Evolutionary conservation across 1,284 basidiomycete genomes (phyloP).

Genomic region (Coniferiporia sulphurascens): DNA sequence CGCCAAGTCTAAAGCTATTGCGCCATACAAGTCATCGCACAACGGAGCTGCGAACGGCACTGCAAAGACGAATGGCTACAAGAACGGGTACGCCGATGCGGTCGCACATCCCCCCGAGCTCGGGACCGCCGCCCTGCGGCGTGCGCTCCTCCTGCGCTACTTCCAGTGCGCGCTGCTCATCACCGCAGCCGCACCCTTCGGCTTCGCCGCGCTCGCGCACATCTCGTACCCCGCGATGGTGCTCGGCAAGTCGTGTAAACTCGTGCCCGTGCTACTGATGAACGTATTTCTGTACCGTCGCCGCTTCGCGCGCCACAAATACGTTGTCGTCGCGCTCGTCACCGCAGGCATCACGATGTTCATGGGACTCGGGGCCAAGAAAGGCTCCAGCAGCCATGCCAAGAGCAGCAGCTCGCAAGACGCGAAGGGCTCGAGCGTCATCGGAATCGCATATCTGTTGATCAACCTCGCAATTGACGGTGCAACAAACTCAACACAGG

Average conservation of each 20-base stretch:
- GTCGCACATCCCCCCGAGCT: conserved; percentile 24
- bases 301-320: conserved; percentile 90
- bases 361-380: conserved; percentile 80
- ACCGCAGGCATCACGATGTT: conserved; percentile 93
- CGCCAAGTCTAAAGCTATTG: conserved; percentile 17
- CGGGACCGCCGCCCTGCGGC: conserved; percentile 30
- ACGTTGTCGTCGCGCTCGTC: conserved; percentile 88
- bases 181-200: conserved; percentile 89
- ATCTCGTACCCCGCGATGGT: conserved; percentile 99
- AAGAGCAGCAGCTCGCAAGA: conserved; percentile 25
- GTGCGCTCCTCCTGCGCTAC: conserved; percentile 62
- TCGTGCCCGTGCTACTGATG: conserved; percentile 95
- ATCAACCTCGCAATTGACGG: conserved; percentile 92
- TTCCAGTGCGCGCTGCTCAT: conserved; percentile 86
- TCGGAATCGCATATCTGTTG: conserved; percentile 70
- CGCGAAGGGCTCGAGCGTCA: conserved; percentile 43
- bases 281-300: conserved; percentile 88
- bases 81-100: conserved; percentile 22
- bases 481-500: conserved; percentile 95
- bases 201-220: conserved; percentile 90
- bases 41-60: conserved; percentile 4
- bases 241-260: conserved; percentile 97
- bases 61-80: conserved; percentile 16
- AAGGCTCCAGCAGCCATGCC: conserved; percentile 40
- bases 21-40: conserved; percentile 1